A percentile compares a stretch with the other conserved stretches of the same genome.
phyloP scores from a whole-genome alignment of 2,329 filamentous ascomycete genomes.

The Clarireedia monteithiana region DNA sequence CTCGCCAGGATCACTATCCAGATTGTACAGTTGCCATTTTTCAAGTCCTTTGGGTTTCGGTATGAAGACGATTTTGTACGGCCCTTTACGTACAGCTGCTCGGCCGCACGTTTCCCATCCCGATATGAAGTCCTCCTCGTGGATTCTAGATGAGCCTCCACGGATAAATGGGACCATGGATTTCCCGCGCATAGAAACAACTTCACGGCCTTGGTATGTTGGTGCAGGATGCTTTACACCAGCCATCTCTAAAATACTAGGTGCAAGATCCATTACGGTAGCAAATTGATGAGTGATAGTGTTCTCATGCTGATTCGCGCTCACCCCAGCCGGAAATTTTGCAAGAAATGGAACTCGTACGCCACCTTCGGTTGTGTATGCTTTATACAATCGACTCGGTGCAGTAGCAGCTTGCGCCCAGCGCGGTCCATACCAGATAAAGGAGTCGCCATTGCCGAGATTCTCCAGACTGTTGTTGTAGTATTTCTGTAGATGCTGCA shows the following conservation, averaged over 20 bases:
- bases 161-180: constrained; percentile 37
- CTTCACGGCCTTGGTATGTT: constrained; percentile 24
- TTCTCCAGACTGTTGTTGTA: constrained; percentile 52
- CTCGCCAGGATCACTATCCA: constrained; percentile 44
- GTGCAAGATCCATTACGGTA: constrained; percentile 33
- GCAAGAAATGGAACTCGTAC: constrained; percentile 33
- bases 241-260: constrained; percentile 32
- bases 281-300: constrained; percentile 20
- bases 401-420: constrained; percentile 49
- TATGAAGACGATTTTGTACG: constrained; percentile 52
- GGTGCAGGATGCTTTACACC: constrained; percentile 27
- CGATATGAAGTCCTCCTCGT: constrained; percentile 43
- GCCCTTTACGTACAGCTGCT: constrained; percentile 43
- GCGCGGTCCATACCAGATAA: constrained; percentile 52
- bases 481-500: constrained; percentile 39
- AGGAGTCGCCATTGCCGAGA: constrained; percentile 47
- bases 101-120: constrained; percentile 50
- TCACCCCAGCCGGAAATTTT: constrained; percentile 24
- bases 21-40: constrained; percentile 50
- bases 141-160: constrained; percentile 33
- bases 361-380: constrained; percentile 33
- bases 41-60: constrained; percentile 47
- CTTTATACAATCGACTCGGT: constrained; percentile 34
- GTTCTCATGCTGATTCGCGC: not conserved
- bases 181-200: constrained; percentile 29